Conservation (phyloP, 1,139 yeast species). For the Kurtzmaniella quercitrusa region DNA sequence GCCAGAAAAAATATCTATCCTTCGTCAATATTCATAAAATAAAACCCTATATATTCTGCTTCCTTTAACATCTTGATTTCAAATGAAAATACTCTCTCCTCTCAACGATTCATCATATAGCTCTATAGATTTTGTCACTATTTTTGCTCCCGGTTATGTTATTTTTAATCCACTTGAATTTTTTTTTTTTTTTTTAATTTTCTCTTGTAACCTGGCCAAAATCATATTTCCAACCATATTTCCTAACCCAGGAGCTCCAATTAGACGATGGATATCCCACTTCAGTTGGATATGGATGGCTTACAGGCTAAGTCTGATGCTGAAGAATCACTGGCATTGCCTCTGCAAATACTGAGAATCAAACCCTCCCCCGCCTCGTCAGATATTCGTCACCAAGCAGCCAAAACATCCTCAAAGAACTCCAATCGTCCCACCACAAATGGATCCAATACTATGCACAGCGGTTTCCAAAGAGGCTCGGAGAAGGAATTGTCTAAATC, state of each 20-base stretch:
- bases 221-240: neutral
- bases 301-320: neutral
- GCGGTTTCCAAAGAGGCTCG: neutral
- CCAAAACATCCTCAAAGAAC: neutral
- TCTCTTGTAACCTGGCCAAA: neutral
- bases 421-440: neutral
- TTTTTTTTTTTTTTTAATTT: neutral
- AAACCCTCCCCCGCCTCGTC: neutral
- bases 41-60: neutral
- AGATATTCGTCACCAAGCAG: neutral
- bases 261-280: conserved; percentile 5
- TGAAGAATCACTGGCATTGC: neutral
- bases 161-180: no score
- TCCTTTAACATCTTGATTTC: neutral
- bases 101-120: no score
- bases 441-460: neutral
- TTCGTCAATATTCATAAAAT: no score
- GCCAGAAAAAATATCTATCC: no score
- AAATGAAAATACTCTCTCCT: neutral
- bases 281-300: conserved; percentile 5
- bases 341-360: neutral
- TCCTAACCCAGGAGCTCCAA: neutral
- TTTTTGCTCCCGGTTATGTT: neutral
- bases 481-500: neutral
- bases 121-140: neutral